Conservation (phyloP, 179 eudicot genomes). For the Corrigiola litoralis region DNA sequence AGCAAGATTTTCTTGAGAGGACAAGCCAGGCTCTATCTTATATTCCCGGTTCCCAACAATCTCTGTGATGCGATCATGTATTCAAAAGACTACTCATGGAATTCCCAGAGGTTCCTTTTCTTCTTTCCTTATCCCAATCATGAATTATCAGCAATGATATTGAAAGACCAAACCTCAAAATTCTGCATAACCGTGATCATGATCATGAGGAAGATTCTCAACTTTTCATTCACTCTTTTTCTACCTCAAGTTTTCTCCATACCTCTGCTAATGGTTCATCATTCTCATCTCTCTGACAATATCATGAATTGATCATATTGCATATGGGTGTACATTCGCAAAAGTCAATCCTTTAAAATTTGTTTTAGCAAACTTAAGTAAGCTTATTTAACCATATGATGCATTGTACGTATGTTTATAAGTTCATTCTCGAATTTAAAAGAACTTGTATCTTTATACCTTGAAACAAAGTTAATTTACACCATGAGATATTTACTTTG, state of each 20-base stretch:
- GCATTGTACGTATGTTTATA: too few species aligned
- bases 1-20: too few species aligned
- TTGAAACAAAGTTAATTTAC: too few species aligned
- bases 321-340: neutral
- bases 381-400: neutral
- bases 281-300: conserved; percentile 25
- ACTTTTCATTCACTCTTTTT: conserved; percentile 7
- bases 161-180: conserved; percentile 41
- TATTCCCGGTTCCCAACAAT: too few species aligned
- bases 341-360: neutral
- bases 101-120: neutral
- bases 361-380: neutral
- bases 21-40: too few species aligned
- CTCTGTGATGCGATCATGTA: conserved; percentile 8
- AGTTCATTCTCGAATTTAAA: too few species aligned
- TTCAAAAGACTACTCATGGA: conserved; percentile 25
- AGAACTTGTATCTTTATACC: too few species aligned
- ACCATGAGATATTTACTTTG: too few species aligned
- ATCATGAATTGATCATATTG: conserved; percentile 8
- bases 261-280: conserved; percentile 19
- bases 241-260: conserved; percentile 8
- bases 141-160: conserved; percentile 28
- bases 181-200: conserved; percentile 35
- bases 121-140: conserved; percentile 31
- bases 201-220: conserved; percentile 29